Evolutionary conservation across 106 monocot species (phyloP), one percentile per base, ranked within the genome.

Genomic region (Dioscorea zingiberensis): DNA sequence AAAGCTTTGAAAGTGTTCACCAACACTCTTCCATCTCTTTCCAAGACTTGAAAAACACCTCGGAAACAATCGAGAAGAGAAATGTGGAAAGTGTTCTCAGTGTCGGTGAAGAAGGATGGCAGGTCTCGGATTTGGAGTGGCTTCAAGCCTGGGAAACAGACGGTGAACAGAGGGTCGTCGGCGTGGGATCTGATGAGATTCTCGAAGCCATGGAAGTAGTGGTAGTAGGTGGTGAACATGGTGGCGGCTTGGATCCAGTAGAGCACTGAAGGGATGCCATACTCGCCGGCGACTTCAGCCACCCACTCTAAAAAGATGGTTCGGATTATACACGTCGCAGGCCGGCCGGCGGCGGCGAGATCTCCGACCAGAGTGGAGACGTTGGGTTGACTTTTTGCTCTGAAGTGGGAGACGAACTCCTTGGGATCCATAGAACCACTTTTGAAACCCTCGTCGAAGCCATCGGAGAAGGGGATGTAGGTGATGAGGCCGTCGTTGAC

Each of bases 221-320:
- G 76, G 71, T 84, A 73, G 66, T 82, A 93, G 23, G 72, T 28
- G 30, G 76, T 77, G 64, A 93, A 80, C 44, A 78, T 71, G 45
- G 80, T 58, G 29, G 85, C 93, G 2, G 88, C 78, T 54, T 93
- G 93, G 64, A 85, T 81, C 88, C 93, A 88, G 59, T 70, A 81
- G 21, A 68, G 61, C 5, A 48, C 59, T 2, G 64, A 65, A 8
- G 78, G 83, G 60, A 85, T 25, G 24, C 59, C 71, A 32, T 70
- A 69, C 1, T 57, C 47, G 2, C 54, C 28, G 0, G 81, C 88
- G 0, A 85, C 68, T n/a, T 72, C 80, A 51, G 66, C 51, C 0
- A 29, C 91, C 87, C 82, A 85, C 8, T 77, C 15, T 16, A 75
- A 21, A 47, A 82, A 24, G 46, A 84, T 21, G 26, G 81, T n/a